phyloP scores from a whole-genome alignment of 2,329 filamentous ascomycete species.

The Aspergillus sclerotialis region DNA sequence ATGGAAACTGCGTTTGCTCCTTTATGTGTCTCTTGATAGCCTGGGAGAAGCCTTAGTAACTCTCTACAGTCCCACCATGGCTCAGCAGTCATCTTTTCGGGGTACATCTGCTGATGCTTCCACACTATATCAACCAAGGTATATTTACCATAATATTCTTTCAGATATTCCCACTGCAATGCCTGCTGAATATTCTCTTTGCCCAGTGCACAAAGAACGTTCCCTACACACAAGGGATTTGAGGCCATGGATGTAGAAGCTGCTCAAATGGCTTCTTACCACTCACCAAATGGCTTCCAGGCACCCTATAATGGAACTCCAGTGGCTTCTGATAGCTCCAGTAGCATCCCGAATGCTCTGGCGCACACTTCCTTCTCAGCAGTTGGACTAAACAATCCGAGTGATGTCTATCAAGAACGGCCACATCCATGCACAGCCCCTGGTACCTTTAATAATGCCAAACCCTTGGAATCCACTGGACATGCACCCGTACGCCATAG shows the following conservation, averaged over 20 bases:
- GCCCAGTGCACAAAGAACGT: slow-evolving; percentile 25
- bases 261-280: slow-evolving; percentile 14
- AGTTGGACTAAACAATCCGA: slow-evolving; percentile 21
- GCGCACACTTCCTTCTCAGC: slow-evolving; percentile 24
- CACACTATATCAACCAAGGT: slow-evolving; percentile 33
- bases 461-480: slow-evolving; percentile 26
- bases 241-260: slow-evolving; percentile 19
- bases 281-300: slow-evolving; percentile 25
- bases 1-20: slow-evolving; percentile 6
- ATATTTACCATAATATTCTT: slow-evolving; percentile 8
- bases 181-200: slow-evolving; percentile 11
- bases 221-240: slow-evolving; percentile 21
- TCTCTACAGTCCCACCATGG: slow-evolving; percentile 16
- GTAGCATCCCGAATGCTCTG: slow-evolving; percentile 21
- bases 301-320: slow-evolving; percentile 22
- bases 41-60: slow-evolving; percentile 21
- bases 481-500: slow-evolving; percentile 28
- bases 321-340: slow-evolving; percentile 19
- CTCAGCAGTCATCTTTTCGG: slow-evolving; percentile 24
- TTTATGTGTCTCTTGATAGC: background rate
- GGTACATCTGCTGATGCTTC: slow-evolving; percentile 19
- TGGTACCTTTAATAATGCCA: slow-evolving; percentile 24
- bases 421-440: slow-evolving; percentile 24
- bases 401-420: slow-evolving; percentile 27
- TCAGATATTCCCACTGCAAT: background rate